Evolutionary conservation across 2,329 filamentous ascomycete species (phyloP), one percentile per base, ranked within the genome.

Genomic region (Fusarium multiceps): DNA sequence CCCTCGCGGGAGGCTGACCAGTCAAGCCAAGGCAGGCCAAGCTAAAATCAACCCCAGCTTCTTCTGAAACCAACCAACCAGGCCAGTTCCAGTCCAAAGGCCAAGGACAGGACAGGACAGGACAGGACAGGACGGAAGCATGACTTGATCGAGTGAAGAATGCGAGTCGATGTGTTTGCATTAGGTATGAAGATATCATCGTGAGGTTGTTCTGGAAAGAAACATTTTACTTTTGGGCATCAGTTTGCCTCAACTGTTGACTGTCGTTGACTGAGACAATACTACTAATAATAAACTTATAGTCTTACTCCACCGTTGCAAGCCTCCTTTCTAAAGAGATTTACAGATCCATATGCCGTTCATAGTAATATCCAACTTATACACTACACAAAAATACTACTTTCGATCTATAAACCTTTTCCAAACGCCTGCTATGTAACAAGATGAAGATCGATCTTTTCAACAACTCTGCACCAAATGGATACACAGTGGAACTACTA

Each of bases 11-110:
- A 53, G 49, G 61, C 55, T 69, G 66, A 50, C 67, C 67, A 70
- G 57, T 71, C 63, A 48, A 40, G 18, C 32, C 32, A 51, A 51
- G 48, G 48, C 18, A 40, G 49, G 48, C 45, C 68, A 46, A 58
- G 55, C 55, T 45, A 64, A 50, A 45, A 49, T 55, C 68, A 54
- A 71, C 72, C 72, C 72, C 65, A 73, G 66, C 62, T 71, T 68
- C 49, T 61, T 74, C 72, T 74, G 72, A 74, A 74, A 74, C 72
- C 60, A 53, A 48, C 60, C 46, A 55, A 48, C 49, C 21, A 40
- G 48, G 34, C 32, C 18, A 40, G 34, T 37, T 37, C 34, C 34
- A 37, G 34, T 37, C 23, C 18, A 34, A 40, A 51, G 32, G n/a
- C 14, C 21, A 34, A 40, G 60, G 45, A 59, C 13, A 32, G 30